A percentile compares a stretch with the other conserved stretches of the same genome.
Conservation (phyloP, 495 filamentous ascomycete species). For the Penicillium maclennaniae region DNA sequence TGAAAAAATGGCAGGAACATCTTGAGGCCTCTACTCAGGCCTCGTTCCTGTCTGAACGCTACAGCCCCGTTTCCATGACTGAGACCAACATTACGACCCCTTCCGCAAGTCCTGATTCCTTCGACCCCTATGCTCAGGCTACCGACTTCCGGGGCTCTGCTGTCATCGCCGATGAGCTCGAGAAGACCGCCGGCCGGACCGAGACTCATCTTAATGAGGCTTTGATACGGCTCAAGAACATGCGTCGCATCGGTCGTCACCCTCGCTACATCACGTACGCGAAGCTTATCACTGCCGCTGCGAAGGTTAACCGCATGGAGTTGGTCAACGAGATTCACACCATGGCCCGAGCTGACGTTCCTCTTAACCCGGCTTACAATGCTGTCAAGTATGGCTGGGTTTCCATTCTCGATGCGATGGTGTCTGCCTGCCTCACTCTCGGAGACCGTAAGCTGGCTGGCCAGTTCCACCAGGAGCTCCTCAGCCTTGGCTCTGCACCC, state of each 20-base stretch:
- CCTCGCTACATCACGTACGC: constrained; percentile 94
- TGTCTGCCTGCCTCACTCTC: constrained; percentile 82
- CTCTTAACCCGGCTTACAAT: constrained; percentile 72
- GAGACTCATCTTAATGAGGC: constrained; percentile 75
- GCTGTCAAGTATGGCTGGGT: constrained; percentile 92
- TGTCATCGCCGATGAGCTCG: constrained; percentile 81
- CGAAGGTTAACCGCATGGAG: constrained; percentile 72
- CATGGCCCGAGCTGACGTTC: constrained; percentile 85
- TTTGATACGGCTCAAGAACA: constrained; percentile 78
- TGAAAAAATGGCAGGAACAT: constrained; percentile 55
- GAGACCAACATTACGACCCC: constrained; percentile 36
- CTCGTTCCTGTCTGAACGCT: constrained; percentile 32
- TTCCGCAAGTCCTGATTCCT: constrained; percentile 65
- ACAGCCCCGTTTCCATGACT: constrained; percentile 36
- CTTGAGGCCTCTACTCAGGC: constrained; percentile 39
- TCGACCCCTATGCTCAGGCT: constrained; percentile 82
- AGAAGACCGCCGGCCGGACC: constrained; percentile 62
- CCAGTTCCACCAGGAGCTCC: constrained; percentile 84
- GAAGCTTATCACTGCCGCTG: constrained; percentile 87
- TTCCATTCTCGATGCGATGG: constrained; percentile 92
- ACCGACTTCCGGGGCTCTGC: constrained; percentile 91
- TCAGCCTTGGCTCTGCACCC: constrained; percentile 81
- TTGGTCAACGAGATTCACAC: constrained; percentile 80
- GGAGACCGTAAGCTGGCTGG: constrained; percentile 75
- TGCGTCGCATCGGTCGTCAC: constrained; percentile 86